These are phyloP conservation scores for Backusella psychrophila DNA, from an alignment of 192 early-diverging fungal species.

Conservation along the genomic window DNA sequence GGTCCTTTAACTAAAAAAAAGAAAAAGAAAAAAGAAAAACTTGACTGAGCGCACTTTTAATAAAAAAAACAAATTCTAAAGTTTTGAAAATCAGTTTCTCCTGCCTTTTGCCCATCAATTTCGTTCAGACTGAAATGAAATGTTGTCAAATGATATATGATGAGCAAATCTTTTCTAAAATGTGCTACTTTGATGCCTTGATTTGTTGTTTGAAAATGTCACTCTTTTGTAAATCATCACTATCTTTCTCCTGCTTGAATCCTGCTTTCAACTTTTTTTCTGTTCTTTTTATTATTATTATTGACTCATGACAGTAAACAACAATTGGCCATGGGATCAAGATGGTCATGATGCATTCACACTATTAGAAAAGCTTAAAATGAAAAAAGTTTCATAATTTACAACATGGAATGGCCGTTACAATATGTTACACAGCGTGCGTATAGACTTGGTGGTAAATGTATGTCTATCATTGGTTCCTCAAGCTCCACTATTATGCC, in stretches of 20 bases:
- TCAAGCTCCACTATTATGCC: background rate
- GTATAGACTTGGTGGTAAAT: background rate
- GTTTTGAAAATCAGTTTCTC: background rate
- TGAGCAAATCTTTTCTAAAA: background rate
- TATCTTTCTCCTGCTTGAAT: background rate
- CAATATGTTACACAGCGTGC: background rate
- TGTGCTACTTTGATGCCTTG: background rate
- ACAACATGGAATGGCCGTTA: background rate
- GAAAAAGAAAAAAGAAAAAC: background rate
- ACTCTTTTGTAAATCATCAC: background rate
- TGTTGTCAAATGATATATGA: conserved; percentile 7
- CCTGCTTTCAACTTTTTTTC: too few relatives aligned
- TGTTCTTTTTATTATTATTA: too few relatives aligned
- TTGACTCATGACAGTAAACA: background rate
- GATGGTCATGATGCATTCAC: background rate
- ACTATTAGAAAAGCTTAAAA: background rate
- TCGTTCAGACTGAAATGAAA: background rate
- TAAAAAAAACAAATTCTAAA: background rate
- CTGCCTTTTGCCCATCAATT: background rate
- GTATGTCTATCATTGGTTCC: background rate
- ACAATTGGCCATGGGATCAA: background rate
- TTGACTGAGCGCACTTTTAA: background rate
- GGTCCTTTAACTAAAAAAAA: background rate
- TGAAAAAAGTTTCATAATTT: background rate
- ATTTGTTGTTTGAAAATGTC: background rate